These are phyloP conservation scores for Gossypium australe DNA, from an alignment of 345 rosid species.

Conservation along the genomic window DNA sequence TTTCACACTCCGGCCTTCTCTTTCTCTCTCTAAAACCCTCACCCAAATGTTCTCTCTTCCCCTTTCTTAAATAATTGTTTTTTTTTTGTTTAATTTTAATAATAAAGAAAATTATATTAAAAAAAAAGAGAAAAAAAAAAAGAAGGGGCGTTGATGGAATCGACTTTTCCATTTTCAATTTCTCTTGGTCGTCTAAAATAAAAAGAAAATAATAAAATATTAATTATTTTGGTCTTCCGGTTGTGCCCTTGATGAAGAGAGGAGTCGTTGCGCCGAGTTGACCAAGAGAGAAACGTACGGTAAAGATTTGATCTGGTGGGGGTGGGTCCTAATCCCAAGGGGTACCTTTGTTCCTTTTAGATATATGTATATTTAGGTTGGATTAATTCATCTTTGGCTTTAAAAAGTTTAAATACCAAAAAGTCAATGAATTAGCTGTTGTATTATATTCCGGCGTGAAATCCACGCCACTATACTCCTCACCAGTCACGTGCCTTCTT, in stretches of 20 bases:
- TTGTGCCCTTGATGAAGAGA: slow-evolving; percentile 12
- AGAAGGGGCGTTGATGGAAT: too few species aligned
- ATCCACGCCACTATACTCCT: slow-evolving; percentile 27
- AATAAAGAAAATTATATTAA: too few species aligned
- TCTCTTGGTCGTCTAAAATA: too few species aligned
- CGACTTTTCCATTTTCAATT: too few species aligned
- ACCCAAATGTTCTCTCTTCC: not conserved
- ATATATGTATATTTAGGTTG: not conserved
- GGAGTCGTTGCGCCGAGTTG: not conserved
- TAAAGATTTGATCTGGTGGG: slow-evolving; percentile 15
- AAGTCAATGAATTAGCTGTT: slow-evolving; percentile 15
- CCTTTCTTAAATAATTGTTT: not conserved
- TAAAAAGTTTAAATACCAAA: not conserved
- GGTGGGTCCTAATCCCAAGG: not conserved
- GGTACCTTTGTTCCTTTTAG: not conserved
- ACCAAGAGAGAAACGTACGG: slow-evolving; percentile 12
- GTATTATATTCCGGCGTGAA: slow-evolving; percentile 23
- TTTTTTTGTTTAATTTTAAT: not conserved
- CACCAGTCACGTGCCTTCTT: not conserved
- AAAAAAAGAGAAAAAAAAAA: too few species aligned
- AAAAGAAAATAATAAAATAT: too few species aligned
- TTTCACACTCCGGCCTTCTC: not conserved
- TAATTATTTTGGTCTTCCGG: not conserved
- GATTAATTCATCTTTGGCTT: not conserved
- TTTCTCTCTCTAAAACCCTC: slow-evolving; percentile 2